Evolutionary conservation across 345 rosid genomes (phyloP).

Genomic region (Gossypium turneri): DNA sequence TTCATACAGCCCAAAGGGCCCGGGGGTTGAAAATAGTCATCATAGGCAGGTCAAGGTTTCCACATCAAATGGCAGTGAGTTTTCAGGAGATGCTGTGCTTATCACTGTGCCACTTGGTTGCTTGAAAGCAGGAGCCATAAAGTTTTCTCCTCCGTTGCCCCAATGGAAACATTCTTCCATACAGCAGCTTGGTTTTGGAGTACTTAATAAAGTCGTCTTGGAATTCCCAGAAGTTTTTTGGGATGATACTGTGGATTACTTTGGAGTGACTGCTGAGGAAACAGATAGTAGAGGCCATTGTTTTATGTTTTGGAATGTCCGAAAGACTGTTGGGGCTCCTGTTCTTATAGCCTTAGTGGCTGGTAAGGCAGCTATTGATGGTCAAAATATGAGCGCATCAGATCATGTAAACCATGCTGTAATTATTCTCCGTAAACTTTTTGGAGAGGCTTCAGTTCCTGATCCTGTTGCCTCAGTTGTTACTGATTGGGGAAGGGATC

Average conservation of each 20-base stretch:
- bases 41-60: conserved; percentile 55
- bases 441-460: conserved; percentile 85
- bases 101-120: conserved; percentile 98
- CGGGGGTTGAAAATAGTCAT: conserved; percentile 30
- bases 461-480: conserved; percentile 95
- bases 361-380: conserved; percentile 93
- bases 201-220: conserved; percentile 89
- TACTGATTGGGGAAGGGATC: conserved; percentile 99
- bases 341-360: conserved; percentile 94
- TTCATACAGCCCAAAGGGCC: conserved; percentile 47
- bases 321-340: conserved; percentile 95
- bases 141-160: conserved; percentile 85
- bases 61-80: conserved; percentile 74
- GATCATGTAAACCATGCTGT: conserved; percentile 88
- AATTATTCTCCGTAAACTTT: conserved; percentile 87
- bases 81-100: conserved; percentile 86
- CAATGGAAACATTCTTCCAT: conserved; percentile 88
- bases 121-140: conserved; percentile 87
- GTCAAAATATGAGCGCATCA: conserved; percentile 56
- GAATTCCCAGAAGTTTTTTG: conserved; percentile 91
- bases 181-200: conserved; percentile 94
- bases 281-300: conserved; percentile 82
- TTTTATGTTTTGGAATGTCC: conserved; percentile 99
- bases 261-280: conserved; percentile 98
- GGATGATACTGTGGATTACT: conserved; percentile 97